A percentile compares a stretch with the other conserved stretches of the same genome.
These are phyloP conservation scores for Withania somnifera DNA, from an alignment of 305 asterid genomes.

Conservation along the genomic window DNA sequence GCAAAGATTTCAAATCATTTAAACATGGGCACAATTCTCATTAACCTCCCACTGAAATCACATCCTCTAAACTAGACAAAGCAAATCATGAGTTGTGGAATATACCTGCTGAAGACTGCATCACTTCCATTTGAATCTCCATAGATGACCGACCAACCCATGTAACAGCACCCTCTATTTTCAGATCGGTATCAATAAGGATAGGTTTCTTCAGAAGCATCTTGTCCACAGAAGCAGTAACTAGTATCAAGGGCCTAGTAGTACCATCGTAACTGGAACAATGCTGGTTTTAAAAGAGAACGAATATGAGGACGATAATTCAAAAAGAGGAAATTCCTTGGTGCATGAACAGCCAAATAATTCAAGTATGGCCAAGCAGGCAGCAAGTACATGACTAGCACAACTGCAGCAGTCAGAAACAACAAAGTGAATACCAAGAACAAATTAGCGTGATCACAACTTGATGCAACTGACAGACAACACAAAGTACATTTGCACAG, in stretches of 20 bases:
- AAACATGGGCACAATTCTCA: not conserved
- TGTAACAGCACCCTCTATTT: conserved; percentile 68
- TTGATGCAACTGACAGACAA: not conserved
- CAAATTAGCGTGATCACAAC: not conserved
- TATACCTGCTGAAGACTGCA: conserved; percentile 54
- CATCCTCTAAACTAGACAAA: not conserved
- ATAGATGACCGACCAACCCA: conserved; percentile 94
- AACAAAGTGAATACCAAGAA: not conserved
- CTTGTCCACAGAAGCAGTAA: conserved; percentile 92
- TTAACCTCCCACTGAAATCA: not conserved
- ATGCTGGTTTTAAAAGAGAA: conserved; percentile 37
- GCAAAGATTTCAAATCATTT: not conserved
- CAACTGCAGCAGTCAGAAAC: not conserved
- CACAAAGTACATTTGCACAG: not conserved
- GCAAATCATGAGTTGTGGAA: not conserved
- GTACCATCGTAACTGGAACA: conserved; percentile 58
- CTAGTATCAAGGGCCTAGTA: conserved; percentile 63
- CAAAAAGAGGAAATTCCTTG: not conserved
- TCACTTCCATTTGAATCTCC: conserved; percentile 84
- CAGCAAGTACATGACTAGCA: not conserved
- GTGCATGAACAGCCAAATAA: not conserved
- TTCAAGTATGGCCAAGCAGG: not conserved
- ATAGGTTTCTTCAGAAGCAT: conserved; percentile 73
- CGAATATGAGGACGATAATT: not conserved
- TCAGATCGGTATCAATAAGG: conserved; percentile 51